These are phyloP conservation scores for Phytophthora uliginosa DNA, from an alignment of 352 stramenopile genomes.

Conservation along the genomic window DNA sequence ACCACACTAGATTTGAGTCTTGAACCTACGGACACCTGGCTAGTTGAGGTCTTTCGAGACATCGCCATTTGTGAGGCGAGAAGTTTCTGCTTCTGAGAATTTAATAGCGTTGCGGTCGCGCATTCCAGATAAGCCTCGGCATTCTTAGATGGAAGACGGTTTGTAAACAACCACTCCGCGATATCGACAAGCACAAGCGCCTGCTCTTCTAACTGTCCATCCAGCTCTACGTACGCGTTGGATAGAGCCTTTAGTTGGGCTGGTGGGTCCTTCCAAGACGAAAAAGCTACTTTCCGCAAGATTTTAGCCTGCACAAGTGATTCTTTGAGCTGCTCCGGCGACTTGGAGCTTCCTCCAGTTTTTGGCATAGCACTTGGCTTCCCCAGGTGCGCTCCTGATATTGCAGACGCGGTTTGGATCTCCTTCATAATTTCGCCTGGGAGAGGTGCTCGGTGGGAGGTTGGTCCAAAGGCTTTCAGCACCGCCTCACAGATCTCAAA, in stretches of 20 bases:
- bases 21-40: constrained; percentile 14
- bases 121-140: constrained; percentile 64
- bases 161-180: constrained; percentile 88
- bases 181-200: constrained; percentile 80
- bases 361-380: constrained; percentile 36
- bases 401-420: constrained; percentile 60
- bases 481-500: constrained; percentile 50
- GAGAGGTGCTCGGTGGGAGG: constrained; percentile 25
- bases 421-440: constrained; percentile 49
- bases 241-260: constrained; percentile 68
- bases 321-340: constrained; percentile 50
- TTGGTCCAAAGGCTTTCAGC: constrained; percentile 29
- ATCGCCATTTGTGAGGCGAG: constrained; percentile 10
- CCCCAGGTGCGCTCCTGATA: constrained; percentile 68
- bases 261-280: constrained; percentile 63
- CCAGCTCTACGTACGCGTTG: constrained; percentile 67
- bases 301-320: constrained; percentile 70
- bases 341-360: constrained; percentile 28
- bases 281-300: constrained; percentile 71
- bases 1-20: constrained; percentile 20
- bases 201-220: constrained; percentile 70
- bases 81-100: constrained; percentile 39
- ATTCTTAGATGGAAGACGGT: constrained; percentile 69
- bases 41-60: constrained; percentile 22
- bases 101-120: constrained; percentile 54